Percentiles rank a stretch among this genome's conserved stretches.
These are phyloP conservation scores for Coelastrella sp. DNA, from an alignment of 139 green algal genomes.

Conservation along the genomic window DNA sequence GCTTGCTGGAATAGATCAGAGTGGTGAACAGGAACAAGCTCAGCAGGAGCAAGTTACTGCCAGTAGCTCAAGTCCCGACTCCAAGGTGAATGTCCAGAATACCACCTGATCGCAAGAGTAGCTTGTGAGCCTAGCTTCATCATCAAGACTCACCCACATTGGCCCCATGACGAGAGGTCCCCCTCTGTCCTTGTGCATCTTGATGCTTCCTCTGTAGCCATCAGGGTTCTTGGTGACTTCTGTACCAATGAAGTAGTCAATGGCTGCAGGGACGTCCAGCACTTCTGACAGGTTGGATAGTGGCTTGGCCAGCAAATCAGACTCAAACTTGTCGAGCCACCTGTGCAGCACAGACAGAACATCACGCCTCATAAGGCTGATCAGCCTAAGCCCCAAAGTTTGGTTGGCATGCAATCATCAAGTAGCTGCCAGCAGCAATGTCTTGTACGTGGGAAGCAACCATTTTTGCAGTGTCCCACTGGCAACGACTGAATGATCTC, in stretches of 20 bases:
- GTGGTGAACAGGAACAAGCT: no score
- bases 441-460: no score
- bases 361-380: no score
- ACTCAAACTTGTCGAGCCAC: slow-evolving; percentile 46
- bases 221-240: slow-evolving; percentile 74
- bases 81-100: no score
- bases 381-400: background rate
- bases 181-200: slow-evolving; percentile 54
- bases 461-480: no score
- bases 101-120: no score
- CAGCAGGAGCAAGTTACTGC: no score
- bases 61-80: no score
- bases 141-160: slow-evolving; percentile 53
- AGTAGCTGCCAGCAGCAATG: no score
- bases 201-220: slow-evolving; percentile 47
- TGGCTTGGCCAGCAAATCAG: slow-evolving; percentile 34
- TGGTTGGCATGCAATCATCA: background rate
- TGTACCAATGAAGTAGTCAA: slow-evolving; percentile 70
- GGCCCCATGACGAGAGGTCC: slow-evolving; percentile 54
- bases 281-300: background rate
- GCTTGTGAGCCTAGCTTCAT: background rate
- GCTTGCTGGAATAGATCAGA: no score
- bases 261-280: slow-evolving; percentile 48
- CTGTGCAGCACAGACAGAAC: background rate
- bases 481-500: no score